phyloP scores from a whole-genome alignment of 805 yeast genomes.

The Cyberlindnera samutprakarnensis region DNA sequence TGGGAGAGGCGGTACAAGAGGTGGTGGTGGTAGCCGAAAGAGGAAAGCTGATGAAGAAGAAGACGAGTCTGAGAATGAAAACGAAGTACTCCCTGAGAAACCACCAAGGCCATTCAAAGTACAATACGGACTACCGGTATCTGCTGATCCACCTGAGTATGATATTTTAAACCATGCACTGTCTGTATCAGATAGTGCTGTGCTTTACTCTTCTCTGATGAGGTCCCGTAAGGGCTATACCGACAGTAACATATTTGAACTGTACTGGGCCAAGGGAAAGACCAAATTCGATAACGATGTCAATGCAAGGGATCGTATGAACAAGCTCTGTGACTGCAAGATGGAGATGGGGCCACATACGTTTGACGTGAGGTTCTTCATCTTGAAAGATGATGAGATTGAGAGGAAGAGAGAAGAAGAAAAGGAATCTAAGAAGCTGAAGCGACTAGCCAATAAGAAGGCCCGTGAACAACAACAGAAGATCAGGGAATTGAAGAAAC shows the following conservation, averaged over 20 bases:
- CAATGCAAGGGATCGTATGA: slow-evolving; percentile 81
- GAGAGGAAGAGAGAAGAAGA: slow-evolving; percentile 41
- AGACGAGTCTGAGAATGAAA: slow-evolving; percentile 21
- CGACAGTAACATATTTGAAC: slow-evolving; percentile 58
- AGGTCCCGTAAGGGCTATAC: slow-evolving; percentile 67
- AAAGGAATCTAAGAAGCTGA: slow-evolving; percentile 29
- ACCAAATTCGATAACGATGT: slow-evolving; percentile 31
- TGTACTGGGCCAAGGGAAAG: slow-evolving; percentile 72
- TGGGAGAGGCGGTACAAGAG: no score
- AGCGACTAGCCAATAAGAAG: slow-evolving; percentile 28
- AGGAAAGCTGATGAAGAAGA: slow-evolving; percentile 10
- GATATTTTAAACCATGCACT: slow-evolving; percentile 57
- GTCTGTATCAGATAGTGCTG: slow-evolving; percentile 65
- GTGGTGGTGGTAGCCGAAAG: slow-evolving; percentile 13
- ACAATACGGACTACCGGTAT: slow-evolving; percentile 54
- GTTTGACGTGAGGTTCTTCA: slow-evolving; percentile 69
- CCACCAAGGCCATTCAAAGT: slow-evolving; percentile 54
- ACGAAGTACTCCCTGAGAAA: slow-evolving; percentile 17
- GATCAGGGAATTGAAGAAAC: slow-evolving; percentile 8
- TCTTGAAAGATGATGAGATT: slow-evolving; percentile 73
- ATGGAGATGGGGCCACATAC: slow-evolving; percentile 77
- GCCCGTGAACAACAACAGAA: slow-evolving; percentile 26
- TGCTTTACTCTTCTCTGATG: slow-evolving; percentile 61
- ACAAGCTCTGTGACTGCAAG: slow-evolving; percentile 72
- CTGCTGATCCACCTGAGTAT: slow-evolving; percentile 56